Conservation (phyloP, 495 filamentous ascomycete species). For the Penicillium canariense region DNA sequence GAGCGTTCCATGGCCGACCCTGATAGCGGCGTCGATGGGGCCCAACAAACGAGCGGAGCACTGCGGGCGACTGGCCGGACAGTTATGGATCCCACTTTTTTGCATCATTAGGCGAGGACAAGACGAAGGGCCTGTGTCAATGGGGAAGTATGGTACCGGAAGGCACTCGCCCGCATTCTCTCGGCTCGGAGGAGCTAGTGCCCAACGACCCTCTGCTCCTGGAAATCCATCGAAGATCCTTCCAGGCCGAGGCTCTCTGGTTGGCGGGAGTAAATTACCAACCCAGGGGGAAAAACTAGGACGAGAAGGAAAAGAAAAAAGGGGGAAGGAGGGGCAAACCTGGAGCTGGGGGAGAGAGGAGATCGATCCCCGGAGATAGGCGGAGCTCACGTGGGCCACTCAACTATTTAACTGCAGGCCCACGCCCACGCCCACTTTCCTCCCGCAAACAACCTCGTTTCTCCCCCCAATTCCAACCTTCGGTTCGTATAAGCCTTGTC, state of each 20-base stretch:
- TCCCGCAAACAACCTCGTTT: conserved; percentile 2
- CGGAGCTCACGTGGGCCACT: conserved; percentile 17
- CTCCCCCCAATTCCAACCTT: conserved; percentile 12
- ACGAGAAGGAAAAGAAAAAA: not conserved
- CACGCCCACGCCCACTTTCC: conserved; percentile 7
- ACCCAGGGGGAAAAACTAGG: not conserved
- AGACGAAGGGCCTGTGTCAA: not conserved
- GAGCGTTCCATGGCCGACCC: not conserved
- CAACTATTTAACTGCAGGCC: conserved; percentile 17
- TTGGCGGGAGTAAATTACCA: not conserved
- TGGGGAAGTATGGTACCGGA: conserved; percentile 3
- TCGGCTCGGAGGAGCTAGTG: conserved; percentile 38
- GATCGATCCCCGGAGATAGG: conserved; percentile 10
- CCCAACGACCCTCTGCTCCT: conserved; percentile 34
- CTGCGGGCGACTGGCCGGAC: not conserved
- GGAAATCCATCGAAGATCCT: conserved; percentile 1
- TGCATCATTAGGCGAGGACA: not conserved
- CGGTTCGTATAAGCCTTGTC: conserved; percentile 38
- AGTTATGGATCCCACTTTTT: not conserved
- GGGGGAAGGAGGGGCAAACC: no score
- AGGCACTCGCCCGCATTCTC: conserved; percentile 10
- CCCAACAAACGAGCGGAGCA: not conserved
- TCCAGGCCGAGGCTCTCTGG: not conserved
- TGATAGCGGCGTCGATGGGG: not conserved
- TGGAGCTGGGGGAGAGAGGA: conserved; percentile 2